Percentiles rank a stretch among this genome's conserved stretches.
phyloP scores from a whole-genome alignment of 179 eudicot species.

The Beta macrorhiza region DNA sequence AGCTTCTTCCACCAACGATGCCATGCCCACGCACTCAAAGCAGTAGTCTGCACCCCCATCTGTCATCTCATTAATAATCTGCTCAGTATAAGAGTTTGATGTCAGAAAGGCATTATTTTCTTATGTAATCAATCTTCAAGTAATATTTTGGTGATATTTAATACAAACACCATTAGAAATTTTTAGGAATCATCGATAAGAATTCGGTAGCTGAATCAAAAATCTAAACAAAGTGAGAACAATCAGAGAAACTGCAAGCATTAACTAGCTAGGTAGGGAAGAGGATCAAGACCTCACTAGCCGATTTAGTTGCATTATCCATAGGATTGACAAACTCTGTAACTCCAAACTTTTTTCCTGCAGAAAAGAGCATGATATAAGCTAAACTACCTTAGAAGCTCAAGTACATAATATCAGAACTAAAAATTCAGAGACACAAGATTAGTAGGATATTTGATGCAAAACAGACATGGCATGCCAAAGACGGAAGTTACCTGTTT shows the following conservation, averaged over 20 bases:
- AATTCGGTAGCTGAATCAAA: not conserved
- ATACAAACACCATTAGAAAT: too few relatives aligned
- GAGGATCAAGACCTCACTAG: constrained; percentile 55
- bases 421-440: too few relatives aligned
- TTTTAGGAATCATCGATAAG: too few relatives aligned
- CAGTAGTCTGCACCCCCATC: constrained; percentile 92
- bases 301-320: constrained; percentile 43
- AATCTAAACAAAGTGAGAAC: not conserved
- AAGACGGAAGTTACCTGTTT: constrained; percentile 44
- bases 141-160: too few relatives aligned
- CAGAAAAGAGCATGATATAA: not conserved
- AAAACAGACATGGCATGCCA: not conserved
- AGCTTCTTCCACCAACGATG: constrained; percentile 79
- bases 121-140: too few relatives aligned
- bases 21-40: constrained; percentile 85
- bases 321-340: constrained; percentile 68
- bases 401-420: not conserved
- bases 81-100: not conserved
- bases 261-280: not conserved
- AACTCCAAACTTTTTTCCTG: constrained; percentile 77
- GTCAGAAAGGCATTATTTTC: not conserved
- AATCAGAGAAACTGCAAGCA: not conserved
- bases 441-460: not conserved
- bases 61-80: constrained; percentile 81
- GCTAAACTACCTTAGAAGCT: not conserved